These are phyloP conservation scores for Hansfordia pulvinata DNA, from an alignment of 2,329 filamentous ascomycete species.

Conservation along the genomic window DNA sequence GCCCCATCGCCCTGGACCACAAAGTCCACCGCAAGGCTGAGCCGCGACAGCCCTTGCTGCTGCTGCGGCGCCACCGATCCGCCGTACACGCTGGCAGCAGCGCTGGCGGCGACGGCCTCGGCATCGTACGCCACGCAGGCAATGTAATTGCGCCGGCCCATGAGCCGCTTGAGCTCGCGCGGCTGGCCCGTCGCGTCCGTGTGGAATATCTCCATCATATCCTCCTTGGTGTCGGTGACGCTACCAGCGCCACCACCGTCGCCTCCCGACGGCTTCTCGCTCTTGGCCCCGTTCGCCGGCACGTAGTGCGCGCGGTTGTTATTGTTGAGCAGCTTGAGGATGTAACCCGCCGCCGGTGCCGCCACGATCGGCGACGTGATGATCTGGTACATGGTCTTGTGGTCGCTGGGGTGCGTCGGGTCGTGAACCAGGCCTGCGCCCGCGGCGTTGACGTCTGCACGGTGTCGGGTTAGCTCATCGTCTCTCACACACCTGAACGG, in stretches of 20 bases:
- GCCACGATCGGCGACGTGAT: conserved; percentile 90
- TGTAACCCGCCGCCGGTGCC: conserved; percentile 69
- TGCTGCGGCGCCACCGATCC: conserved; percentile 18
- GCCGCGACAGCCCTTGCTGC: conserved; percentile 39
- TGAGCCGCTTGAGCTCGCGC: conserved; percentile 79
- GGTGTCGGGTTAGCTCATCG: too few species aligned
- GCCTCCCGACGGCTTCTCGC: too few species aligned
- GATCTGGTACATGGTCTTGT: conserved; percentile 99
- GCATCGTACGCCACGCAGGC: conserved; percentile 92
- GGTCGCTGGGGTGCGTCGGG: conserved; percentile 76
- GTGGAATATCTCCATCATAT: conserved; percentile 99
- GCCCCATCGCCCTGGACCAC: conserved; percentile 87
- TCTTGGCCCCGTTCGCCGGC: conserved; percentile 71
- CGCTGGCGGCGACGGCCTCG: conserved; percentile 42
- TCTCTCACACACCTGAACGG: too few species aligned
- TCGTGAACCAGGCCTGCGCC: conserved; percentile 93
- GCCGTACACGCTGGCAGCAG: conserved; percentile 11
- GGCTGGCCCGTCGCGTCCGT: conserved; percentile 76
- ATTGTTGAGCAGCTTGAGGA: conserved; percentile 91
- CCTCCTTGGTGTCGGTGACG: conserved; percentile 88
- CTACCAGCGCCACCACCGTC: too few species aligned
- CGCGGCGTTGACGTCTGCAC: conserved; percentile 66
- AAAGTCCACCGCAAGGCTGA: conserved; percentile 90
- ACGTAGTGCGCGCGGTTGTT: conserved; percentile 88
- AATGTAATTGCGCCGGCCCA: conserved; percentile 86